phyloP scores from a whole-genome alignment of 441 rosid species.

The Gossypium gossypioides region DNA sequence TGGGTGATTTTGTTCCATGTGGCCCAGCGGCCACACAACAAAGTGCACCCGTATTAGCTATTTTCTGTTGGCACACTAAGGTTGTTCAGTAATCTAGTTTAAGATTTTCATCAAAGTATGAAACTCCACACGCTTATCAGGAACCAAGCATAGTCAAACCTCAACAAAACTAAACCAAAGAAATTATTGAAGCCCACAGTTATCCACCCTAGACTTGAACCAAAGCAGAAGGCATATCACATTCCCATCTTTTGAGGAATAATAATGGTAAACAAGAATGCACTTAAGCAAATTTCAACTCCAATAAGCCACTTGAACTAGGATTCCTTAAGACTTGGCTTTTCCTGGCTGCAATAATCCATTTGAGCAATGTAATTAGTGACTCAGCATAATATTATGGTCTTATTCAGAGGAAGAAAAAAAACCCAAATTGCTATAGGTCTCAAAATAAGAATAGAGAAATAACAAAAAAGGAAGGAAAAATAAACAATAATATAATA shows the following conservation, averaged over 20 bases:
- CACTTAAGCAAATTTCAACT: background rate
- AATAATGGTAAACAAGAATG: background rate
- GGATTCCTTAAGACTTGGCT: background rate
- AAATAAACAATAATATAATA: background rate
- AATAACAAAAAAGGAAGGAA: background rate
- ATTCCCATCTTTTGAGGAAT: slow-evolving; percentile 2
- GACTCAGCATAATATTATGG: background rate
- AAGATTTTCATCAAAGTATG: slow-evolving; percentile 4
- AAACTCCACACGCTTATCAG: slow-evolving; percentile 16
- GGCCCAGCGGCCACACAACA: slow-evolving; percentile 95
- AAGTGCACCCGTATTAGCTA: slow-evolving; percentile 87
- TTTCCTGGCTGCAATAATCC: slow-evolving; percentile 6
- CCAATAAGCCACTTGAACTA: background rate
- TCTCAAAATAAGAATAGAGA: background rate
- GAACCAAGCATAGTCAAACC: slow-evolving; percentile 6
- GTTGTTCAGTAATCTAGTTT: slow-evolving; percentile 12
- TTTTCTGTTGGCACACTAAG: slow-evolving; percentile 29
- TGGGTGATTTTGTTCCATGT: slow-evolving; percentile 58
- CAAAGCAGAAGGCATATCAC: slow-evolving; percentile 6
- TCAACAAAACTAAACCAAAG: slow-evolving; percentile 4
- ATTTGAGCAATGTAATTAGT: slow-evolving; percentile 13
- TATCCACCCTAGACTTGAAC: background rate
- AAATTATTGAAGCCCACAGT: slow-evolving; percentile 14
- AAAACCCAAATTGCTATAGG: background rate
- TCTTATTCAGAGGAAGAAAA: background rate